These are phyloP conservation scores for Phialocephala subalpina DNA, from an alignment of 2,329 filamentous ascomycete genomes.

Conservation along the genomic window DNA sequence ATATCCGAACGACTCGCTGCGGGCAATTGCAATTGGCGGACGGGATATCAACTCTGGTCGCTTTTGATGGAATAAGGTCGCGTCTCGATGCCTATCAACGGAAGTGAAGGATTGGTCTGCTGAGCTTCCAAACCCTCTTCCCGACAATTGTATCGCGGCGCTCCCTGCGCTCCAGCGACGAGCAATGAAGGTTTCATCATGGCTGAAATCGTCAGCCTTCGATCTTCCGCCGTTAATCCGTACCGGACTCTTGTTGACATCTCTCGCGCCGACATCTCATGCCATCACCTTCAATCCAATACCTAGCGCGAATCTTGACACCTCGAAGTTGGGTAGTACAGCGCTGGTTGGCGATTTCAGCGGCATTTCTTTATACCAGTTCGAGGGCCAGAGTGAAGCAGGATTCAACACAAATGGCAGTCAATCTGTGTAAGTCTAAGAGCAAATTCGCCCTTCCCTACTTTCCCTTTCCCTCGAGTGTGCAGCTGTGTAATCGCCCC, in stretches of 20 bases:
- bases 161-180: constrained; percentile 28
- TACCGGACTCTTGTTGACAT: constrained; percentile 49
- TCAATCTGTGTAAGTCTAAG: constrained; percentile 65
- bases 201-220: constrained; percentile 39
- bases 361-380: constrained; percentile 90
- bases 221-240: constrained; percentile 46
- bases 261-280: constrained; percentile 50
- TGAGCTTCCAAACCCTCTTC: background rate
- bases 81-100: constrained; percentile 3
- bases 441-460: too few species aligned
- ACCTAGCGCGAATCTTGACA: constrained; percentile 77
- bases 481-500: too few species aligned
- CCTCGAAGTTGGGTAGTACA: constrained; percentile 80
- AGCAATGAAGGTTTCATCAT: constrained; percentile 45
- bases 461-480: too few species aligned
- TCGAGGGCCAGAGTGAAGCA: constrained; percentile 77
- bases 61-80: background rate
- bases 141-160: constrained; percentile 24
- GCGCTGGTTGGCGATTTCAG: constrained; percentile 90
- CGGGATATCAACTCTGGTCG: background rate
- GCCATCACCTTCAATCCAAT: constrained; percentile 68
- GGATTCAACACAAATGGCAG: constrained; percentile 77
- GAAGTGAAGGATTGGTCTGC: background rate
- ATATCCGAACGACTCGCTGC: background rate
- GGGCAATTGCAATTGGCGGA: background rate